Conservation (phyloP, 1,139 yeast species). For the Meyerozyma smithsonii region DNA sequence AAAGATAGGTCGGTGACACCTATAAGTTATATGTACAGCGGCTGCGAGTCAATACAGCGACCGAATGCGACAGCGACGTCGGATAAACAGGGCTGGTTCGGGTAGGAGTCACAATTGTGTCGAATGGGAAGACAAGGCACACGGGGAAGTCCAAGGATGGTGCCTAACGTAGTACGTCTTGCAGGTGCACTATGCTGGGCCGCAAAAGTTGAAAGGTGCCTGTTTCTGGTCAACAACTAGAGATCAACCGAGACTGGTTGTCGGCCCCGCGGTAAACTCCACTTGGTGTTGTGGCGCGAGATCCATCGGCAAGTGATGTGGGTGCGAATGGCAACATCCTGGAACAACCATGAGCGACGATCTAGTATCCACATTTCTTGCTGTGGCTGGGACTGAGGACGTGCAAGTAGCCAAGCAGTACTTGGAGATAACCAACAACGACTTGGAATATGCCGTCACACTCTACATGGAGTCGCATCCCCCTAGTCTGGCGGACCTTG, state of each 20-base stretch:
- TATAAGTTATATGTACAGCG: no score
- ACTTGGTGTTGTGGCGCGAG: neutral
- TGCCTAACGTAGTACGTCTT: no score
- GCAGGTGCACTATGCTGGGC: no score
- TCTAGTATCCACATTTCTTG: conserved; percentile 67
- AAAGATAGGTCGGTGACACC: no score
- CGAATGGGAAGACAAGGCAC: no score
- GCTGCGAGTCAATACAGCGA: no score
- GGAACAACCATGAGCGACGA: conserved; percentile 37
- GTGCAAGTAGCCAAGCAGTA: conserved; percentile 69
- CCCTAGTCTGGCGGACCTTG: conserved; percentile 15
- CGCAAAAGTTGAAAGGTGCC: no score
- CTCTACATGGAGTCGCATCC: conserved; percentile 63
- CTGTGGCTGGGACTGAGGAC: conserved; percentile 77
- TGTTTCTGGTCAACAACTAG: neutral
- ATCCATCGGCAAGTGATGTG: neutral
- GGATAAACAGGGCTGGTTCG: no score
- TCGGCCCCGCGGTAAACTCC: neutral
- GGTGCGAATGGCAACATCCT: neutral
- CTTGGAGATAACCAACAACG: conserved; percentile 72
- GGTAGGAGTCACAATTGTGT: no score
- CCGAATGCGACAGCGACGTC: no score
- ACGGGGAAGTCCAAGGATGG: no score
- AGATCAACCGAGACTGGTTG: neutral
- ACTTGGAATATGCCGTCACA: conserved; percentile 81